Base-by-base conservation (phyloP, 306 rosid genomes). In the Medicago lupulina region DNA sequence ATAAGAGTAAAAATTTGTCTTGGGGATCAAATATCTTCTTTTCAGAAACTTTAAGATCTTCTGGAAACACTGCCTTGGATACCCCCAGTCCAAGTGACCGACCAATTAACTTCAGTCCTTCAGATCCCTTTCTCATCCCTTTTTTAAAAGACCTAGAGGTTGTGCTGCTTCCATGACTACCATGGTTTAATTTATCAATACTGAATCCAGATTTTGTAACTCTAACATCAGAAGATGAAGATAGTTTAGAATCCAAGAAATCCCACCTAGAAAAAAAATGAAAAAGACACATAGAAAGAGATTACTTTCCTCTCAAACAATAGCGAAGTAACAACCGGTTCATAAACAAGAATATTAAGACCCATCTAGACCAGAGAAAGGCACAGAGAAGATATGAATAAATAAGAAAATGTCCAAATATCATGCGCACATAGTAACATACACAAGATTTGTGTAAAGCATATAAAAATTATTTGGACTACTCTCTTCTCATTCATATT, bases 21-120 rank as follows among this genome's bases (percentile, higher is more conserved):
- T 95, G 98, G 79, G 98, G 98, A 79, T 92, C 98, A 70, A 88
- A 89, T 84, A 95, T 95, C 89, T 90, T 90, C 89, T 90, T 95
- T 79, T 89, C 93, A 18, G 93, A 92, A 63, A 79, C 97, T 70
- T 95, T 85, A 57, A 95, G 96, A 85, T 95, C 98, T 88, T 95
- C 97, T 1, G 96, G 97, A 76, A 95, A 95, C 83, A 95, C 97
- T 7, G 91, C 97, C 82, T 83, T 85, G 76, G 97, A 89, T 80
- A 92, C 92, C 64, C 97, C 96, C 79, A 94, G 90, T 70, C 92
- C 84, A 77, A 94, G 90, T 16, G 97, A 82, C 70, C 96, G 88
- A 39, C 98, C 98, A 62, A 95, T 89, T 34, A 93, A 90, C 85
- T 92, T 92, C 44, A 95, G 88, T 80, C 98, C 97, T 87, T 89